phyloP scores from a whole-genome alignment of 139 green algal species.

The Trebouxia sp. region DNA sequence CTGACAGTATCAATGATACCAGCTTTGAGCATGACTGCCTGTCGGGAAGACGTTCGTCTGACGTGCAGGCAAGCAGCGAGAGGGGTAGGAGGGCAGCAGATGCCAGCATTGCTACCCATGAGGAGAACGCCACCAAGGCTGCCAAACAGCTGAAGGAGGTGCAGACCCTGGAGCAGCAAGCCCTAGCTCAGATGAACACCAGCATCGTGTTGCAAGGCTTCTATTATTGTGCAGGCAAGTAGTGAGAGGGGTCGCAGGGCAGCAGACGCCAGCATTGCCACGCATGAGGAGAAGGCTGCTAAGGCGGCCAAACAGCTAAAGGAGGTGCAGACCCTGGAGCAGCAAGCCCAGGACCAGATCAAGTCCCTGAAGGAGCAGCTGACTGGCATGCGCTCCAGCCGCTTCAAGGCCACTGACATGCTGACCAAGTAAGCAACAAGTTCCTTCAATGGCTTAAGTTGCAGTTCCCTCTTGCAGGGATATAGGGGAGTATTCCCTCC shows the following conservation, averaged over 20 bases:
- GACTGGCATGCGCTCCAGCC: conserved; percentile 9
- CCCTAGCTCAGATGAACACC: conserved; percentile 12
- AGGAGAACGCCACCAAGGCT: neutral
- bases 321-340: neutral
- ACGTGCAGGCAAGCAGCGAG: conserved; percentile 18
- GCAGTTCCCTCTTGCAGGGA: no score
- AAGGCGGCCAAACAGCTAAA: neutral
- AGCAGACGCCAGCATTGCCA: neutral
- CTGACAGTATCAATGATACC: no score
- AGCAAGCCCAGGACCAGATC: conserved; percentile 10
- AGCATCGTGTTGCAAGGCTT: neutral
- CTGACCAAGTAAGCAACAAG: neutral
- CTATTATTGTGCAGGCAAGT: neutral
- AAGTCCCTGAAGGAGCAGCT: conserved; percentile 10
- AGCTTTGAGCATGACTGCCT: no score
- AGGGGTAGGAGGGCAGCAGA: neutral
- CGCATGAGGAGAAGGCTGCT: neutral
- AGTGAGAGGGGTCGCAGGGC: conserved; percentile 7
- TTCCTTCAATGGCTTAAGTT: neutral
- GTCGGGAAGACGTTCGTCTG: no score
- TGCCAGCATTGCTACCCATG: neutral
- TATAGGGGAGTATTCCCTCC: no score
- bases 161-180: neutral
- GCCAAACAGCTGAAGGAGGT: neutral
- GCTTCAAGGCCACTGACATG: conserved; percentile 7